Evolutionary conservation across 2,329 filamentous ascomycete species (phyloP).

Genomic region (Elsinoe batatas): DNA sequence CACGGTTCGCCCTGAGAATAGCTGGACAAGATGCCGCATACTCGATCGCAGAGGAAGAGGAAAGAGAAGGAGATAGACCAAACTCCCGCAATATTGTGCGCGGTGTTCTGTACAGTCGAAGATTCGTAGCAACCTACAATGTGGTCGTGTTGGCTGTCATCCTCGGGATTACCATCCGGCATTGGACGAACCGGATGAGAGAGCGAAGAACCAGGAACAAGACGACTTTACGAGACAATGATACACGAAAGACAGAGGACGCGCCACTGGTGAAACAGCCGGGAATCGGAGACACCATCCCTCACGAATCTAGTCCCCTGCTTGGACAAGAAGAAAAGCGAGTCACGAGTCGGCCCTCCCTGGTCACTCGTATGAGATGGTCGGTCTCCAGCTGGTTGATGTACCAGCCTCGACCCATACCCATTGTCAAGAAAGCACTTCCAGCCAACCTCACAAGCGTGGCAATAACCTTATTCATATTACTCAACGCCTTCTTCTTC

Average conservation of each 20-base stretch:
- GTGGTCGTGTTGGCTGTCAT: conserved; percentile 29
- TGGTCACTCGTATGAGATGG: background rate
- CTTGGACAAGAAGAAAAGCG: conserved; percentile 18
- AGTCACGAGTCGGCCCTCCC: background rate
- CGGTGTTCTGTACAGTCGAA: conserved; percentile 30
- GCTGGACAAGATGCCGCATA: background rate
- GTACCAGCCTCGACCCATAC: conserved; percentile 49
- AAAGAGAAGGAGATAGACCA: background rate
- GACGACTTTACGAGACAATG: background rate
- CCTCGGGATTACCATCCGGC: conserved; percentile 28
- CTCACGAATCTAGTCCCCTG: conserved; percentile 27
- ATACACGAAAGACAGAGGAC: conserved; percentile 8
- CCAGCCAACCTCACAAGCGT: conserved; percentile 49
- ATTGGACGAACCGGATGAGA: conserved; percentile 27
- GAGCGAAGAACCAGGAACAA: conserved; percentile 13
- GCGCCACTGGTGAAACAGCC: conserved; percentile 13
- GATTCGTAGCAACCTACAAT: conserved; percentile 33
- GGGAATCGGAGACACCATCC: background rate
- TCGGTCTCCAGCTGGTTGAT: conserved; percentile 30
- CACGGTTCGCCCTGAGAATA: background rate
- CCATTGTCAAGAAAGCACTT: conserved; percentile 46
- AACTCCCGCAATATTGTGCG: conserved; percentile 22
- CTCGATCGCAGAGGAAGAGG: background rate
- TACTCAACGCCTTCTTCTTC: conserved; percentile 49
- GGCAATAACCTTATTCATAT: conserved; percentile 42